These are phyloP conservation scores for Bauhinia variegata DNA, from an alignment of 306 rosid species.

Conservation along the genomic window DNA sequence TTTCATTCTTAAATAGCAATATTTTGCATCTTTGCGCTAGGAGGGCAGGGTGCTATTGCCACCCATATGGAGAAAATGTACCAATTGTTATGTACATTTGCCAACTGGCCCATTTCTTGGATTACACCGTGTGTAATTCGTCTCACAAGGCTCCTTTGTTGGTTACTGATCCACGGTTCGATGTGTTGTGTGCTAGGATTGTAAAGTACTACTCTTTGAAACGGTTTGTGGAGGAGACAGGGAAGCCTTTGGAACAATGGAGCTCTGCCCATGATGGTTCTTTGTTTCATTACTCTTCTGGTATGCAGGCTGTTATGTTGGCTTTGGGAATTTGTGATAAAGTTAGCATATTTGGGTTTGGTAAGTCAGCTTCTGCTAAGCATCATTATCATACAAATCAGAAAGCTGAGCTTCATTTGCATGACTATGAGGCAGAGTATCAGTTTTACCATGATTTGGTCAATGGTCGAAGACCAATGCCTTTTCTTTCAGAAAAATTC, in stretches of 20 bases:
- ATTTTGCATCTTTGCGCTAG: conserved; percentile 88
- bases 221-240: conserved; percentile 66
- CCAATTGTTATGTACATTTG: conserved; percentile 89
- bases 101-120: conserved; percentile 89
- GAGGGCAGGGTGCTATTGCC: conserved; percentile 82
- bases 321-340: conserved; percentile 88
- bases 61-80: conserved; percentile 75
- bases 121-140: conserved; percentile 68
- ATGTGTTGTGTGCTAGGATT: conserved; percentile 67
- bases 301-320: conserved; percentile 95
- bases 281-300: conserved; percentile 88
- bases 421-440: conserved; percentile 94
- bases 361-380: conserved; percentile 73
- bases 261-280: conserved; percentile 71
- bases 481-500: conserved; percentile 69
- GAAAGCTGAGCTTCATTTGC: conserved; percentile 85
- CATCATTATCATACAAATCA: conserved; percentile 96
- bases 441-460: conserved; percentile 75
- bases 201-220: conserved; percentile 94
- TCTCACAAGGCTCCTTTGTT: conserved; percentile 75
- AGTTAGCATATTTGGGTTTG: conserved; percentile 87
- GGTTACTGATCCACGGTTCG: conserved; percentile 86
- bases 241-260: conserved; percentile 77
- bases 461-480: conserved; percentile 58
- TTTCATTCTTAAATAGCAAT: conserved; percentile 89